Evolutionary conservation across 176 grass and related monocot genomes (phyloP), one percentile per base, ranked within the genome.

Genomic region (Musa acuminata): DNA sequence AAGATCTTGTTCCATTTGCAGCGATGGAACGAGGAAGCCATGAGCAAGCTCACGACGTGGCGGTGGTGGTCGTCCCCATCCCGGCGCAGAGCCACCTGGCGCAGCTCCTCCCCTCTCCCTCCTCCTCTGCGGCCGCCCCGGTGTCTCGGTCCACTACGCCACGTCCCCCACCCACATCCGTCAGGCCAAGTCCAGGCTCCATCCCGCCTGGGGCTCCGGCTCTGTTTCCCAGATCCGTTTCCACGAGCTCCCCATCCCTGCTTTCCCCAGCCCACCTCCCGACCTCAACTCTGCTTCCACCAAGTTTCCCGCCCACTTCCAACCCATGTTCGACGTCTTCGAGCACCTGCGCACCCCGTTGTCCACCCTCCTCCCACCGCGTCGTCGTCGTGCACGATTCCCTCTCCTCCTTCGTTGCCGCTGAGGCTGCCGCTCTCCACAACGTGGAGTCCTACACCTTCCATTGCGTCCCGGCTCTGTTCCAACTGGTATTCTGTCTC

Each of bases 1-100:
- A 24, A 24, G 24, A 24, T 24, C 24, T 24, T 24, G 24, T 24
- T 24, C 24, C 24, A 24, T 24, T 24, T 24, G 24, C 24, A 24
- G 24, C 24, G 24, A 24, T 29, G 27, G 27, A 29, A 29, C 27
- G 27, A 29, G 27, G 27, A 29, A 29, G 27, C 2, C 27, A 29
- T 29, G 66, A 48, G 14, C 66, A 19, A 69, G 66, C 29, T 49
- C 49, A 20, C 8, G 51, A 52, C 0, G 87, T 90, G 0, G 86
- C 84, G 52, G 76, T 90, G 3, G 87, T 88, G 0, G 79, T 89
- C 52, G 83, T 95, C 55, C 88, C 91, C 22, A 80, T 80, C 75
- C 85, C 88, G 49, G 75, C 83, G 71, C 88, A 90, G 75, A 83
- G 88, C 53, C 84, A 95, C 73, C 88, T 95, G 52, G 87, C 90